Conservation (phyloP, 2,329 filamentous ascomycete species). For the Alternaria sp. region DNA sequence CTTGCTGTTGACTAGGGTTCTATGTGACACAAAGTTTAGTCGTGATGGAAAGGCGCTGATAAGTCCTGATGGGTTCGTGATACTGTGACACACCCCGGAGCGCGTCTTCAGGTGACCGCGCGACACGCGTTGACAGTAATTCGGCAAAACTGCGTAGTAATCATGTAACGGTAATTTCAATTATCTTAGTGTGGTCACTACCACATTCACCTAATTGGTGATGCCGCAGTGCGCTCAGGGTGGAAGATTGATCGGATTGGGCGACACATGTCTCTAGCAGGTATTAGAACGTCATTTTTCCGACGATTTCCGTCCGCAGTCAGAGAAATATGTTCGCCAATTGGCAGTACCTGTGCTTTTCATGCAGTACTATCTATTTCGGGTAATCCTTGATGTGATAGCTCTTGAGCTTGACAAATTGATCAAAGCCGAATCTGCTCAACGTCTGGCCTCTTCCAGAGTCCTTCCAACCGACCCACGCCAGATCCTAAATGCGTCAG, state of each 20-base stretch:
- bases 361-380: slow-evolving; percentile 53
- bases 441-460: slow-evolving; percentile 91
- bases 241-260: slow-evolving; percentile 1
- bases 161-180: not conserved
- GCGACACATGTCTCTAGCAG: not conserved
- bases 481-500: slow-evolving; percentile 71
- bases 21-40: slow-evolving; percentile 39
- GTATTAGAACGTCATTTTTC: slow-evolving; percentile 1
- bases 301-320: slow-evolving; percentile 12
- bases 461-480: slow-evolving; percentile 99
- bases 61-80: slow-evolving; percentile 6
- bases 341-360: slow-evolving; percentile 20
- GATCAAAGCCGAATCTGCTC: slow-evolving; percentile 89
- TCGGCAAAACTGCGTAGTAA: not conserved
- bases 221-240: not conserved
- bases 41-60: slow-evolving; percentile 11
- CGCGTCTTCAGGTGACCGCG: slow-evolving; percentile 31
- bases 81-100: slow-evolving; percentile 20
- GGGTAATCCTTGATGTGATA: slow-evolving; percentile 87
- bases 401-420: slow-evolving; percentile 96
- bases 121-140: not conserved
- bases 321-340: slow-evolving; percentile 24
- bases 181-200: not conserved
- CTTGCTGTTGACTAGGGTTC: slow-evolving; percentile 29
- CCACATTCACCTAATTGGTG: not conserved